Conservation (phyloP, 202 grass and related monocot genomes). For the Setaria italica region DNA sequence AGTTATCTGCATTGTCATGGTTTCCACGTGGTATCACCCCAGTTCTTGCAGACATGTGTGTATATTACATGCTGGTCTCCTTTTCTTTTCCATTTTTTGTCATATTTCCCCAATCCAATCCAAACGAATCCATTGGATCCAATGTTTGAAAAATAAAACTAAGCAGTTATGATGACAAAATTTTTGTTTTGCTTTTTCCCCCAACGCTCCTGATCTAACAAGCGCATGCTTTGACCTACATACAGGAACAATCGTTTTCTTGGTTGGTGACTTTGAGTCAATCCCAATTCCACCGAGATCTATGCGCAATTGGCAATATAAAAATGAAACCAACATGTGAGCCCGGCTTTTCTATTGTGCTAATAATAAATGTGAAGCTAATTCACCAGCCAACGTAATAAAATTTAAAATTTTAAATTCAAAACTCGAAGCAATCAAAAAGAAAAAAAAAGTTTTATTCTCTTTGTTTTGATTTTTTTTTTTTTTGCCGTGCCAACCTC, state of each 20-base stretch:
- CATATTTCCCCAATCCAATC: neutral
- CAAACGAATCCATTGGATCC: no score
- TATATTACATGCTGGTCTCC: neutral
- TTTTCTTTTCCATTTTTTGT: neutral
- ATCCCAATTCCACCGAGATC: neutral
- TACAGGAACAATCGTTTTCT: neutral
- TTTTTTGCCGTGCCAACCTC: neutral
- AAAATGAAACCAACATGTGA: neutral
- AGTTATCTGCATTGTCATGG: neutral
- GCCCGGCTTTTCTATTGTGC: neutral
- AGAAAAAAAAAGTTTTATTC: neutral
- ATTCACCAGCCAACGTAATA: neutral
- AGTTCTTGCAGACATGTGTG: neutral
- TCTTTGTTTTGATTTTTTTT: neutral
- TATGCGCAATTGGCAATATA: neutral
- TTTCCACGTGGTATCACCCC: neutral
- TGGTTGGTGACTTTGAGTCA: neutral
- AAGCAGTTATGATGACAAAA: no score
- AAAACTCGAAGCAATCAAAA: neutral
- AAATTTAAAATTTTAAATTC: neutral
- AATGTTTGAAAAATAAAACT: no score
- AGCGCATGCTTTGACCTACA: neutral
- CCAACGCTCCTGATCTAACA: no score
- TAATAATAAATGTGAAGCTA: neutral
- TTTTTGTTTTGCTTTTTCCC: no score